These are phyloP conservation scores for Euclidium syriacum DNA, from an alignment of 345 rosid genomes.

Conservation along the genomic window DNA sequence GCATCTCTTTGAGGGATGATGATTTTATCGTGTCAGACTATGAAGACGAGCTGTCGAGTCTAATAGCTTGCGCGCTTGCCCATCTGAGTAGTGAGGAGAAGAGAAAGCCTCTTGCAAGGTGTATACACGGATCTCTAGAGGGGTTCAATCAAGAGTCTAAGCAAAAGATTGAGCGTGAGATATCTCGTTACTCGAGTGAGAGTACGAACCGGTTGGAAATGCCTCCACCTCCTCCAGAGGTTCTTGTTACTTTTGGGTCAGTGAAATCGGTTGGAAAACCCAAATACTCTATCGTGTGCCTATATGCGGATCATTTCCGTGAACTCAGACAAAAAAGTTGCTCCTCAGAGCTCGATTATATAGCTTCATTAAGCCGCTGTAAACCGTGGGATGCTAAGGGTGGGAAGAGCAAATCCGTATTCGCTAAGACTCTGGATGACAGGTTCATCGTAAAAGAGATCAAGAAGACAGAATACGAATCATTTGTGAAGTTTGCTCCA, in stretches of 20 bases:
- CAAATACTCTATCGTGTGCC: constrained; percentile 70
- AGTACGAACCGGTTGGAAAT: constrained; percentile 61
- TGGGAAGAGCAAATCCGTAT: constrained; percentile 87
- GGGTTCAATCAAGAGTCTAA: constrained; percentile 47
- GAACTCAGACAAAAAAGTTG: constrained; percentile 66
- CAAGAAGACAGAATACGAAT: constrained; percentile 85
- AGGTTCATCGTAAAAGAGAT: constrained; percentile 92
- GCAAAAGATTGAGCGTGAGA: constrained; percentile 42
- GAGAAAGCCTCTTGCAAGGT: constrained; percentile 38
- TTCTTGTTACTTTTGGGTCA: constrained; percentile 53
- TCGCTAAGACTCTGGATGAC: constrained; percentile 84
- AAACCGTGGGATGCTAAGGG: constrained; percentile 94
- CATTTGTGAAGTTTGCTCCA: constrained; percentile 77
- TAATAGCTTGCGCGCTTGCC: constrained; percentile 84
- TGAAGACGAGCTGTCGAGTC: constrained; percentile 88
- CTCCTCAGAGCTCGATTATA: constrained; percentile 73
- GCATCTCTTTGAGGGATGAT: constrained; percentile 52
- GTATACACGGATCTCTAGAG: constrained; percentile 47
- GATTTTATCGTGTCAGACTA: constrained; percentile 63
- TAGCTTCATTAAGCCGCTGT: constrained; percentile 87
- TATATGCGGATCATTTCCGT: constrained; percentile 69
- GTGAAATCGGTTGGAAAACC: constrained; percentile 61
- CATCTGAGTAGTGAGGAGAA: constrained; percentile 30
- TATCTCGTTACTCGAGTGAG: constrained; percentile 62
- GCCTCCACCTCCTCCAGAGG: constrained; percentile 48